A percentile compares a stretch with the other conserved stretches of the same genome.
phyloP scores from a whole-genome alignment of 1,284 basidiomycete species.

The Clitocybe nebularis region DNA sequence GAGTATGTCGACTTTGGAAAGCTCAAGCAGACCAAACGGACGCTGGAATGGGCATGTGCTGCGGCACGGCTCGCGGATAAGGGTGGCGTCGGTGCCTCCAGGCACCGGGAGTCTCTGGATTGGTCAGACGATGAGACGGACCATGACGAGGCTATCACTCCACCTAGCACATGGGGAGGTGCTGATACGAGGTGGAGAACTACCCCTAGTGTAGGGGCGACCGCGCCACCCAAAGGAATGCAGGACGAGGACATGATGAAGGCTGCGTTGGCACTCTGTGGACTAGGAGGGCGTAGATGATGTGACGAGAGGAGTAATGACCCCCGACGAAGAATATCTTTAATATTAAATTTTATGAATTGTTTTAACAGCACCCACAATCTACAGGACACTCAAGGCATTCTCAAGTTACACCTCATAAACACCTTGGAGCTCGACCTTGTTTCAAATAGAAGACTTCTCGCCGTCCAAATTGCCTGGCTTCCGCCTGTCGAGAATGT shows the following conservation, averaged over 20 bases:
- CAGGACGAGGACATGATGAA: constrained; percentile 62
- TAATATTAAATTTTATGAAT: constrained; percentile 11
- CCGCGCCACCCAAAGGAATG: constrained; percentile 21
- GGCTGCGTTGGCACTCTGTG: constrained; percentile 58
- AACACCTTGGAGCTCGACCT: too few species aligned
- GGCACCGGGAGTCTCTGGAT: constrained; percentile 19
- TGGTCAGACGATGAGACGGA: constrained; percentile 34
- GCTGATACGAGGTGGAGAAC: constrained; percentile 31
- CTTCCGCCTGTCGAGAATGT: not conserved
- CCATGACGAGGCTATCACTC: constrained; percentile 37
- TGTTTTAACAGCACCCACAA: constrained; percentile 3
- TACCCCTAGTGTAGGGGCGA: constrained; percentile 13
- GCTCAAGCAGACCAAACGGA: constrained; percentile 38
- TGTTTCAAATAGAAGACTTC: too few species aligned
- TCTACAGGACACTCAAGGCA: too few species aligned
- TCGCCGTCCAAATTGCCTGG: not conserved
- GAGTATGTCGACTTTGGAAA: constrained; percentile 53
- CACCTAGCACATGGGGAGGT: constrained; percentile 31
- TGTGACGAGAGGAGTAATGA: constrained; percentile 1
- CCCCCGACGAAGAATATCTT: constrained; percentile 1
- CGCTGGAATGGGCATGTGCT: constrained; percentile 73
- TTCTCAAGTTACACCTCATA: too few species aligned
- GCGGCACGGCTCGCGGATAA: constrained; percentile 41
- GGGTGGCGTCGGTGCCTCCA: constrained; percentile 18
- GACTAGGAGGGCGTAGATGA: constrained; percentile 39